These are phyloP conservation scores for Saccharomycopsis lassenensis DNA, from an alignment of 805 yeast genomes.

Conservation along the genomic window DNA sequence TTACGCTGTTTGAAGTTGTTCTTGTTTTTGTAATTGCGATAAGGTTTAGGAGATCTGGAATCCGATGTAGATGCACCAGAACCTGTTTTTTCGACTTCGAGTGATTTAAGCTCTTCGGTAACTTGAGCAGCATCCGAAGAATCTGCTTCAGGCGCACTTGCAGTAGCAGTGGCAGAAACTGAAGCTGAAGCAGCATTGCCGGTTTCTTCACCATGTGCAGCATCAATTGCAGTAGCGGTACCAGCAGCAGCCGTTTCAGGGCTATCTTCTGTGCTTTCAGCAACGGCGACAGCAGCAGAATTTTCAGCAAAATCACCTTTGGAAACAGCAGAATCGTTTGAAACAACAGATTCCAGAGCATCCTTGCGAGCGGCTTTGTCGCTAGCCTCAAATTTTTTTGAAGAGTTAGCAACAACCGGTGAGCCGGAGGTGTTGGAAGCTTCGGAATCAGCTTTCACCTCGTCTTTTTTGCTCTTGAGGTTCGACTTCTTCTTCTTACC, in stretches of 20 bases:
- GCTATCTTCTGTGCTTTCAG: background rate
- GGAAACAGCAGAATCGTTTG: too few relatives aligned
- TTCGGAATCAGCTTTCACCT: constrained; percentile 2
- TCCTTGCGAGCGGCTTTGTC: background rate
- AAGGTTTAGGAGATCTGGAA: too few relatives aligned
- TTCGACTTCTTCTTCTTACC: constrained; percentile 3
- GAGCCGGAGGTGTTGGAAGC: too few relatives aligned
- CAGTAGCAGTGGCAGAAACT: background rate
- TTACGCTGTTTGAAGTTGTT: constrained; percentile 19
- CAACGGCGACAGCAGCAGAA: too few relatives aligned
- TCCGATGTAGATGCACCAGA: too few relatives aligned
- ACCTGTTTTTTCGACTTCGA: too few relatives aligned
- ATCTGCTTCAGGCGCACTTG: too few relatives aligned
- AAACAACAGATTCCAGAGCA: too few relatives aligned
- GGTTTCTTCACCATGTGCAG: too few relatives aligned
- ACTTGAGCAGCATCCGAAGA: too few relatives aligned
- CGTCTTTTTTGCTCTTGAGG: constrained; percentile 3
- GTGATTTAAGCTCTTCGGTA: too few relatives aligned
- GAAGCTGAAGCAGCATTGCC: background rate
- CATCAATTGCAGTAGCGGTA: background rate
- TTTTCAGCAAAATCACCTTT: too few relatives aligned
- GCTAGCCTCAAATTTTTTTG: background rate
- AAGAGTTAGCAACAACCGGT: background rate
- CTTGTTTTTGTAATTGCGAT: constrained; percentile 21
- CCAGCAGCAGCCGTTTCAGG: background rate